These are phyloP conservation scores for Asterella californica DNA, from an alignment of 225 moss, liverwort and hornwort species.

Conservation along the genomic window DNA sequence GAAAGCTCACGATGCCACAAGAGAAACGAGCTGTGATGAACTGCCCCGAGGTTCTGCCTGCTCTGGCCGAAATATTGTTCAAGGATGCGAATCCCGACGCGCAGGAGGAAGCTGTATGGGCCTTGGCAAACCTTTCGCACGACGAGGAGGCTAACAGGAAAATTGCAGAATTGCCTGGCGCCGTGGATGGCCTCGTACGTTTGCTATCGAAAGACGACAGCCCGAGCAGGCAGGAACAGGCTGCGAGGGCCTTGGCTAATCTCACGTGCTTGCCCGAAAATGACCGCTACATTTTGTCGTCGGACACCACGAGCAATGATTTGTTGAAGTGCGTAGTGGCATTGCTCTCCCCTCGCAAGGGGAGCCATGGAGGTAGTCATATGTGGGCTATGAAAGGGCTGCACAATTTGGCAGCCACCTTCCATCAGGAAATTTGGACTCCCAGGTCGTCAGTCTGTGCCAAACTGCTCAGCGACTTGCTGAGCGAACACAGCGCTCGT, in stretches of 20 bases:
- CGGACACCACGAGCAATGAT: not conserved
- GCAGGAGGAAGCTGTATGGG: constrained; percentile 32
- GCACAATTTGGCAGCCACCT: constrained; percentile 16
- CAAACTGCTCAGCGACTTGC: constrained; percentile 2
- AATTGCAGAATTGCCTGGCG: constrained; percentile 26
- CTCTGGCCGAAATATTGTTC: constrained; percentile 25
- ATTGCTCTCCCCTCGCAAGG: constrained; percentile 8
- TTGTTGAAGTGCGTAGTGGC: constrained; percentile 3
- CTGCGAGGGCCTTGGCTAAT: constrained; percentile 32
- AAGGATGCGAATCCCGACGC: constrained; percentile 25
- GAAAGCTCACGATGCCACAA: constrained; percentile 23
- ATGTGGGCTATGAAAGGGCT: constrained; percentile 22
- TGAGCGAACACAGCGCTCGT: not conserved
- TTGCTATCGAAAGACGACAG: constrained; percentile 21
- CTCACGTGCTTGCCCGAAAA: constrained; percentile 28
- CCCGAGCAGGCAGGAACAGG: constrained; percentile 26
- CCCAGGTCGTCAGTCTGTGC: not conserved
- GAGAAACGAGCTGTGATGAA: constrained; percentile 17
- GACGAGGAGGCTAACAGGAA: constrained; percentile 22
- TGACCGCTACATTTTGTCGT: constrained; percentile 6
- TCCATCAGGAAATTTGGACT: constrained; percentile 8
- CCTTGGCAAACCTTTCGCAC: constrained; percentile 25
- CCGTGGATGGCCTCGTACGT: constrained; percentile 17
- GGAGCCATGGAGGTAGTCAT: not conserved
- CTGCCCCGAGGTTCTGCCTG: constrained; percentile 25